Conservation (phyloP, 2,329 filamentous ascomycete genomes). For the Knufia fluminis region DNA sequence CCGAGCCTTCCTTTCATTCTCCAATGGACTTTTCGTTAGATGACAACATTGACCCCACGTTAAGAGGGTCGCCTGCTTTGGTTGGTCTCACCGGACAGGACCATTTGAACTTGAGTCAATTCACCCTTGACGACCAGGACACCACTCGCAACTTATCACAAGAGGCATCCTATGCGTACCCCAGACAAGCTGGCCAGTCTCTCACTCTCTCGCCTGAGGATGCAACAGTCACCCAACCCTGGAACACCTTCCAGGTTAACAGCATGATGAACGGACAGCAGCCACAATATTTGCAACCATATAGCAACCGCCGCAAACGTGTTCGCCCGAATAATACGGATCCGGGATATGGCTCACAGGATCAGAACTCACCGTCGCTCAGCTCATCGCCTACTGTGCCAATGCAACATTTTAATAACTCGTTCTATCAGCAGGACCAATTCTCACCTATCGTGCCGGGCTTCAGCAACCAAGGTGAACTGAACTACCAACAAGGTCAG, state of each 20-base stretch:
- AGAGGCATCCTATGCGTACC: background rate
- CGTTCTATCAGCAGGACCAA: background rate
- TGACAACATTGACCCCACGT: background rate
- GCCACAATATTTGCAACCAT: background rate
- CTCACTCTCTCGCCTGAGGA: background rate
- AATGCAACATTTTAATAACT: background rate
- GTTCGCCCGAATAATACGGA: background rate
- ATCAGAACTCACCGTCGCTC: background rate
- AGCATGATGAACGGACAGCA: background rate
- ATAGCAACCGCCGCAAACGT: background rate
- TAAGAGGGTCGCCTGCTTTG: background rate
- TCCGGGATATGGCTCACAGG: background rate
- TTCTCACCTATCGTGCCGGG: background rate
- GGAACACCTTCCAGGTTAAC: background rate
- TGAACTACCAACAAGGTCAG: background rate
- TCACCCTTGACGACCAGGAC: background rate
- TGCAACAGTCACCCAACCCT: background rate
- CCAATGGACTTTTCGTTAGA: background rate
- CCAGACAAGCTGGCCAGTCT: background rate
- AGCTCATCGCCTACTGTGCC: background rate
- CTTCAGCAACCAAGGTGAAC: background rate
- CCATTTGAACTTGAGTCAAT: background rate
- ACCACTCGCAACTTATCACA: background rate
- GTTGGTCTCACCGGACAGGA: background rate
- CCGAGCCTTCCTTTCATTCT: background rate